phyloP scores from a whole-genome alignment of 306 rosid genomes.

The Trichosanthes truncata region DNA sequence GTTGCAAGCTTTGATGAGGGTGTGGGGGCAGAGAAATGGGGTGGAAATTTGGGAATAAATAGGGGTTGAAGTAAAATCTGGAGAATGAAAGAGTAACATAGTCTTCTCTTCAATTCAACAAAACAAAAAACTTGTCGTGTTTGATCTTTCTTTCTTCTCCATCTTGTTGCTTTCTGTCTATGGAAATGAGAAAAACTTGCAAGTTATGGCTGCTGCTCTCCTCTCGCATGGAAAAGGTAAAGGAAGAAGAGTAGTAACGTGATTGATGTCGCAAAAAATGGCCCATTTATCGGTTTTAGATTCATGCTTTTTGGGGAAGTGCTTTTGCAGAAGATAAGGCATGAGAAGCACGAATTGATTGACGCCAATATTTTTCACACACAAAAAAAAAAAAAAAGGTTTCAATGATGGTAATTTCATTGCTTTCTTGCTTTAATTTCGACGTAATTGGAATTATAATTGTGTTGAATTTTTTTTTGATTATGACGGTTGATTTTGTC shows the following conservation, averaged over 20 bases:
- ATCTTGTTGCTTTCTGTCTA: not conserved
- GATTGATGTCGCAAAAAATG: constrained; percentile 1
- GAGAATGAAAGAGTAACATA: not conserved
- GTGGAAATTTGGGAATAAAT: not conserved
- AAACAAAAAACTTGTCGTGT: not conserved
- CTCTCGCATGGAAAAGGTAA: not conserved
- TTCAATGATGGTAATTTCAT: not conserved
- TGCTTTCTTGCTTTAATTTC: not conserved
- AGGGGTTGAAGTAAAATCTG: not conserved
- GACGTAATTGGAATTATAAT: not conserved
- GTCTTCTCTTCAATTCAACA: not conserved
- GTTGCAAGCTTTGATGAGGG: not conserved
- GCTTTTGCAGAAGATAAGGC: not conserved
- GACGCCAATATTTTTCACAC: not conserved
- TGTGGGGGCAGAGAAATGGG: not conserved
- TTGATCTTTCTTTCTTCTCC: not conserved
- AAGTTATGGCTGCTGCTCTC: not conserved
- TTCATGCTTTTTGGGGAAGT: not conserved
- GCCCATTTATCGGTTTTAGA: not conserved
- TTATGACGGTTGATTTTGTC: not conserved
- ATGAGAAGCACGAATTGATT: not conserved
- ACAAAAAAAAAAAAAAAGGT: not conserved
- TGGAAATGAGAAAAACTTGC: not conserved
- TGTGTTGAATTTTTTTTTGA: not conserved
- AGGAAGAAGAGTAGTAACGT: not conserved